A percentile compares a stretch with the other conserved stretches of the same genome.
These are phyloP conservation scores for Penicillium turbatum DNA, from an alignment of 495 filamentous ascomycete species.

Conservation along the genomic window DNA sequence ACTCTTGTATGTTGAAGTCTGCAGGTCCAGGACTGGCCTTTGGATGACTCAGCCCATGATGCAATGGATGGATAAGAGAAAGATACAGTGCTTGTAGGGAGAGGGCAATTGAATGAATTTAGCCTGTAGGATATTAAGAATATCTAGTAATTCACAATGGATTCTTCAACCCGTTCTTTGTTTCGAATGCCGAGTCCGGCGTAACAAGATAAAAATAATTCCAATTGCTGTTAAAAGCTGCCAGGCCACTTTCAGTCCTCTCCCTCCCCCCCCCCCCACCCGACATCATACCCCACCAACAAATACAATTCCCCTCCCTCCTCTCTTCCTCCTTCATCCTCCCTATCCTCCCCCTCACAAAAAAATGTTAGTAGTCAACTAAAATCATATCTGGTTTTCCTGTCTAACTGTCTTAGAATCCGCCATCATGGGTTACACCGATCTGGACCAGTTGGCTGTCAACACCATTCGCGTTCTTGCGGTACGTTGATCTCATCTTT, in stretches of 20 bases:
- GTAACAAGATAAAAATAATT: no score
- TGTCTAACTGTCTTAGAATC: conserved; percentile 28
- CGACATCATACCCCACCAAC: conserved; percentile 39
- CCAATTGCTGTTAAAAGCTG: neutral
- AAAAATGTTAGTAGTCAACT: conserved; percentile 7
- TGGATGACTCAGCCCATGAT: conserved; percentile 6
- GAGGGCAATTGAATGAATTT: conserved; percentile 2
- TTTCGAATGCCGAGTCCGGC: no score
- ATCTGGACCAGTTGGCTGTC: conserved; percentile 83
- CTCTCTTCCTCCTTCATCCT: conserved; percentile 18
- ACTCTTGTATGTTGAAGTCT: no score
- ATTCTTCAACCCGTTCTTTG: no score
- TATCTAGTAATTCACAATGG: neutral
- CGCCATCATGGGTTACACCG: conserved; percentile 81
- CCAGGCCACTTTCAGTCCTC: neutral
- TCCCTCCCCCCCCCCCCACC: conserved; percentile 17
- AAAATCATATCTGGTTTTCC: conserved; percentile 17
- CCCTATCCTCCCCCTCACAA: conserved; percentile 15
- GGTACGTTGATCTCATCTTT: conserved; percentile 48
- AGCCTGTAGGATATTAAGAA: neutral
- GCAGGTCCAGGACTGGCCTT: neutral
- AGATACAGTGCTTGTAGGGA: neutral
- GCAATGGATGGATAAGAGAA: neutral
- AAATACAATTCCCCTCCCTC: conserved; percentile 28
- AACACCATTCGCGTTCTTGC: conserved; percentile 97